Evolutionary conservation across 139 green algal genomes (phyloP), one percentile per base, ranked within the genome.

Genomic region (Chlamydomonas sphaeroides): DNA sequence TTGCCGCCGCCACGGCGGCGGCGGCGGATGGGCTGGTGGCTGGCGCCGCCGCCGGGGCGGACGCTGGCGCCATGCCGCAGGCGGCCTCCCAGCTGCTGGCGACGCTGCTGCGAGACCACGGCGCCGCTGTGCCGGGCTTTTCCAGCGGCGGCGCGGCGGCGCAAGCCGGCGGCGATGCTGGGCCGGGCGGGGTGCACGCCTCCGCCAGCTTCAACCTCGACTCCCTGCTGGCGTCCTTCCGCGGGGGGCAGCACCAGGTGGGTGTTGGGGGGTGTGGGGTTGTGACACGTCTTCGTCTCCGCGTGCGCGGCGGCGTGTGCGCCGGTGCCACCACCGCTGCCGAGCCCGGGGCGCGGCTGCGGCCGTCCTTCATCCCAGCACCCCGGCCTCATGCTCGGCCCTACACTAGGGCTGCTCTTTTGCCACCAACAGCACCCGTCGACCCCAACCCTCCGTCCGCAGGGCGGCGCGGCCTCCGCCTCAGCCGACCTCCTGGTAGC

Each of bases 401-500:
- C n/a, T n/a, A n/a, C 21, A n/a, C 53, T 38, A 38, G 5, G 26
- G 6, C 28, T 66, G 30, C 15, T 17, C 17, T 17, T 30, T 62
- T 62, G 21, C 53, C 59, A 5, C 18, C 59, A 23, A 23, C 30
- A 3, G 7, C 59, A 21, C 59, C 5, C 30, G 28, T 26, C 30
- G 28, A 23, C 18, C 28, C 63, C 30, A 30, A 18, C 56, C 38
- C 38, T 33, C 38, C 28, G 5, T 5, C 30, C 51, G 51, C 79
- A 71, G 80, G 41, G 42, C 39, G 51, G 66, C 36, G 48, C 66
- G 25, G 66, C 74, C 8, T 33, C 30, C 8, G 83, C 83, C 49
- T 42, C 73, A 25, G 83, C 83, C n/a, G 74, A 79, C 53, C 74
- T 84, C 26, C 41, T 84, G 32, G 65, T 81, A 3, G 73, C 83